Base-by-base conservation (phyloP, 2,329 filamentous ascomycete genomes). In the Trichoderma citrinoviride region DNA sequence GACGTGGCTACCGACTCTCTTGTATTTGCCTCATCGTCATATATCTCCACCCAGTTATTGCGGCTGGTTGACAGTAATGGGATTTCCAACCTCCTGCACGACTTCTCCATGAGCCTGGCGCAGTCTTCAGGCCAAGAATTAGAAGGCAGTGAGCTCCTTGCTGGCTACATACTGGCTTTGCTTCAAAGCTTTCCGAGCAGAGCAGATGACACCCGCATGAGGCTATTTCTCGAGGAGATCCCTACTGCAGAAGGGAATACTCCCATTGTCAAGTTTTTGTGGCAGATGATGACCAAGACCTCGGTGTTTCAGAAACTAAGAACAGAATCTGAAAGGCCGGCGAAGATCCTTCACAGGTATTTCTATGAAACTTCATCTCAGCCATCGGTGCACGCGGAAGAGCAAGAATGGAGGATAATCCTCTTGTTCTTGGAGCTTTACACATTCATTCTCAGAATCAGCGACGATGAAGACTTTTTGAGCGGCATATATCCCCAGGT, bases 381-480 rank as follows among this genome's bases (percentile, higher is more conserved):
- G 17, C 61, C 67, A 4, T 67, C 66, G 2, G 69, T 68, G 21
- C 68, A 65, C 3, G 52, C 67, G 1, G 77, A 78, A 54, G 75
- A 77, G 43, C 73, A 77, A 69, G 92, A 98, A 73, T 99, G 95
- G 95, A 88, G 90, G 19, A 88, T 95, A 1, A 86, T 97, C 47
- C 81, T 98, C 0, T 83, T 99, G 0, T 98, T 99, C 73, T 83
- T 99, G 6, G 95, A 99, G 71, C 84, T 99, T 0, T 99, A 97
- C 74, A 92, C 90, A 2, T 98, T 98, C 74, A 87, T 97, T 2
- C 81, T 98, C 14, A 90, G 95, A 70, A 87, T 98, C 40, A 96
- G 94, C 74, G 95, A 99, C 70, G 95, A 99, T 68, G 94, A 98
- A 69, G 95, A 99, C 71, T 99, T 99, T 73, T 90, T 96, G 67